Conservation (phyloP, 208 protist species). For the Ichthyophonus hoferi region DNA sequence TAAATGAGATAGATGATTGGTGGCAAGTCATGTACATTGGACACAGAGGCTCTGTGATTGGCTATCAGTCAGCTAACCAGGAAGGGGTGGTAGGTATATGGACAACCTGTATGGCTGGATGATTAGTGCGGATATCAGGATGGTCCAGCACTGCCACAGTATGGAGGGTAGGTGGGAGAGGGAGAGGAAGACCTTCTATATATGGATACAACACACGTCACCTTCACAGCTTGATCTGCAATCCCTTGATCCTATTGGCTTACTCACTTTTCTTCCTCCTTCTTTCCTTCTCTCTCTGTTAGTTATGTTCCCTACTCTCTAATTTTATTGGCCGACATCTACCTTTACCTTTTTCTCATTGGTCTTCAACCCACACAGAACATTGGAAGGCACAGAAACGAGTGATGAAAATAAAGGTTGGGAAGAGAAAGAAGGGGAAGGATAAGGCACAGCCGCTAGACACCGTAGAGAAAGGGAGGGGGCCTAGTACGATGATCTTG, state of each 20-base stretch:
- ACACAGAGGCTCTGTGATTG: no score
- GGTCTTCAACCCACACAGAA: not conserved
- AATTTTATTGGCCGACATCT: no score
- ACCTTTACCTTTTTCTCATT: no score
- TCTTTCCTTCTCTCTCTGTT: no score
- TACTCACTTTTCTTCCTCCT: no score
- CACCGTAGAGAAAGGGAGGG: not conserved
- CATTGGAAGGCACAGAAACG: not conserved
- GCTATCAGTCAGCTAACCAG: no score
- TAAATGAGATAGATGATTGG: no score
- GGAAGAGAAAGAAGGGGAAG: not conserved
- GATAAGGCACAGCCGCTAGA: not conserved
- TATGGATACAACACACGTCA: no score
- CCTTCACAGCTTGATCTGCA: no score
- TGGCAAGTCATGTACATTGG: no score
- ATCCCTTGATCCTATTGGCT: no score
- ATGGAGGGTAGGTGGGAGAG: not conserved
- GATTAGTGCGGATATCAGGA: not conserved
- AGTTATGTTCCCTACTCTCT: no score
- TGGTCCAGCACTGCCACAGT: not conserved
- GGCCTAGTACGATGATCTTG: not conserved
- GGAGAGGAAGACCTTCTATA: not conserved
- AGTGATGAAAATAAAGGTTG: not conserved
- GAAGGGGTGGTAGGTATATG: not conserved
- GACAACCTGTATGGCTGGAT: not conserved